Conservation (phyloP, 2,329 filamentous ascomycete species). For the Lasiodiplodia sp. region DNA sequence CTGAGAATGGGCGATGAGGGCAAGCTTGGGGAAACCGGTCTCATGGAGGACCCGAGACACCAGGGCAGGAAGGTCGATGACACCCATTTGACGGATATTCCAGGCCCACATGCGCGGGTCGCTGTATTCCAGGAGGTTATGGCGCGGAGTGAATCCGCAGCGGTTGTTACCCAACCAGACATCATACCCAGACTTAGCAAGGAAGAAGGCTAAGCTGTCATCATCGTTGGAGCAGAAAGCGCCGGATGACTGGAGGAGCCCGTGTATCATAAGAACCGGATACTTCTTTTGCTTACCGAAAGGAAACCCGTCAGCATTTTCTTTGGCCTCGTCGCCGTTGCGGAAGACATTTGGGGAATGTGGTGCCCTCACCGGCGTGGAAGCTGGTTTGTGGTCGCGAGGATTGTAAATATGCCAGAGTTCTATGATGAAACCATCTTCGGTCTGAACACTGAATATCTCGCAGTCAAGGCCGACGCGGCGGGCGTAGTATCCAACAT, state of each 20-base stretch:
- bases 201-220: conserved; percentile 86
- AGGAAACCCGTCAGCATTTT: conserved; percentile 31
- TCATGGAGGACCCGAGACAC: conserved; percentile 79
- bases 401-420: conserved; percentile 92
- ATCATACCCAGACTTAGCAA: conserved; percentile 91
- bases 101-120: conserved; percentile 97
- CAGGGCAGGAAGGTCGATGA: conserved; percentile 84
- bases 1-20: conserved; percentile 86
- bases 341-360: conserved; percentile 70
- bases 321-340: neutral
- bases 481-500: conserved; percentile 85
- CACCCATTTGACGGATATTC: conserved; percentile 88
- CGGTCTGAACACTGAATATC: conserved; percentile 83
- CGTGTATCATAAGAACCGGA: conserved; percentile 86
- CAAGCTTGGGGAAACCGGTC: conserved; percentile 83
- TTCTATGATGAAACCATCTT: conserved; percentile 90
- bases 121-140: conserved; percentile 71
- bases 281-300: conserved; percentile 70
- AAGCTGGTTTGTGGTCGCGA: conserved; percentile 67
- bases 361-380: conserved; percentile 58
- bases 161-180: conserved; percentile 96
- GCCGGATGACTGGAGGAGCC: conserved; percentile 84
- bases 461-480: conserved; percentile 88
- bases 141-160: conserved; percentile 82
- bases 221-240: conserved; percentile 92